These are phyloP conservation scores for Fraxinus floribunda DNA, from an alignment of 305 asterid genomes.

Conservation along the genomic window DNA sequence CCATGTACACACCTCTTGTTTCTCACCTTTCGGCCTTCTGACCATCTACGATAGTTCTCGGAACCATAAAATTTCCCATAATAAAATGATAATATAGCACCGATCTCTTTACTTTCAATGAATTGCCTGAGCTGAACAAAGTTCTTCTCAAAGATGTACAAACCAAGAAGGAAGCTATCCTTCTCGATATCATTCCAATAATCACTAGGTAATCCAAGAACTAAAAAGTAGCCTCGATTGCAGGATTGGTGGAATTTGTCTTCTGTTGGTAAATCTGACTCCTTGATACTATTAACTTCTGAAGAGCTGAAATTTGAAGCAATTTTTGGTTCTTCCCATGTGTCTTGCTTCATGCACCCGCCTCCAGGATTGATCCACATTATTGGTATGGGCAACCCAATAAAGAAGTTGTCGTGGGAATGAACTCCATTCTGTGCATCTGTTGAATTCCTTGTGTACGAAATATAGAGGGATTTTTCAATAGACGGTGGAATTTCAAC, in stretches of 20 bases:
- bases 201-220: slow-evolving; percentile 41
- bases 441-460: slow-evolving; percentile 10
- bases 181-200: slow-evolving; percentile 57
- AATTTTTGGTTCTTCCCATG: slow-evolving; percentile 20
- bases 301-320: slow-evolving; percentile 14
- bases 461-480: slow-evolving; percentile 12
- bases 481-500: slow-evolving; percentile 46
- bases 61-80: slow-evolving; percentile 61
- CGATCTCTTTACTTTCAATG: slow-evolving; percentile 48
- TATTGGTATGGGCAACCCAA: slow-evolving; percentile 47
- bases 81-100: slow-evolving; percentile 50
- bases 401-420: slow-evolving; percentile 16
- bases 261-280: background rate
- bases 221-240: slow-evolving; percentile 26
- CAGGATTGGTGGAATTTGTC: slow-evolving; percentile 21
- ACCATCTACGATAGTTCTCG: slow-evolving; percentile 54
- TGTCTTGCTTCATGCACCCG: background rate
- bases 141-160: slow-evolving; percentile 63
- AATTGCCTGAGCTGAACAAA: slow-evolving; percentile 55
- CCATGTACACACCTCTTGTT: slow-evolving; percentile 54
- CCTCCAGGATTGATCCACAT: slow-evolving; percentile 17
- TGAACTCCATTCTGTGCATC: background rate
- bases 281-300: background rate
- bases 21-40: slow-evolving; percentile 47
- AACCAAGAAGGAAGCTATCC: slow-evolving; percentile 51